A percentile compares a stretch with the other conserved stretches of the same genome.
phyloP scores from a whole-genome alignment of 495 filamentous ascomycete species.

The Cercophora newfieldiana region DNA sequence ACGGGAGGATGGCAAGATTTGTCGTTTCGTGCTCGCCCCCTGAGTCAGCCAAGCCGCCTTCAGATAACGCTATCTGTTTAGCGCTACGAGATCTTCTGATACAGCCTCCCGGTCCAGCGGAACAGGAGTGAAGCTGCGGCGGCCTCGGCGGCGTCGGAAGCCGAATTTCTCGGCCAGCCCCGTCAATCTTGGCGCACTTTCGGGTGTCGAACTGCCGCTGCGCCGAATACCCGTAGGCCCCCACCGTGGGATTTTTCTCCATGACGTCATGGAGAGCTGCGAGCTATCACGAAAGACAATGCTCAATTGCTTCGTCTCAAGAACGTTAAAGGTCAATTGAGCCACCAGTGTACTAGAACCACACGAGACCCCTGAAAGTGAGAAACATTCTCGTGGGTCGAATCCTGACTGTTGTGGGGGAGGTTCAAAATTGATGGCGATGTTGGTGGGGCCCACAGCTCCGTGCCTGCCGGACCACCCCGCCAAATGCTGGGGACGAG shows the following conservation, averaged over 20 bases:
- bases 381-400: neutral
- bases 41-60: slow-evolving; percentile 2
- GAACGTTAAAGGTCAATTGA: neutral
- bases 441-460: neutral
- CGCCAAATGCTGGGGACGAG: neutral
- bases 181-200: neutral
- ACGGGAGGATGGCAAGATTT: neutral
- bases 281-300: neutral
- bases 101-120: neutral
- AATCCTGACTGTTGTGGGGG: neutral
- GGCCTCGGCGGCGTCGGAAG: neutral
- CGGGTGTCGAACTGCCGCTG: neutral
- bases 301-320: neutral
- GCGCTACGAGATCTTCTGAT: neutral
- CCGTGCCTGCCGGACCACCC: neutral
- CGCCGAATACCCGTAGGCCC: neutral
- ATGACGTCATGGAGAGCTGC: neutral
- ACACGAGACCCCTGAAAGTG: neutral
- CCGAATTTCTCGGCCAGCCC: neutral
- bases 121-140: neutral
- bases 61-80: slow-evolving; percentile 5
- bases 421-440: neutral
- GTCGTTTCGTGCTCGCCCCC: neutral
- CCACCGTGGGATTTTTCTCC: neutral
- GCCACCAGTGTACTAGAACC: neutral